These are phyloP conservation scores for Sanghuangporus weigelae DNA, from an alignment of 1,284 basidiomycete species.

Conservation along the genomic window DNA sequence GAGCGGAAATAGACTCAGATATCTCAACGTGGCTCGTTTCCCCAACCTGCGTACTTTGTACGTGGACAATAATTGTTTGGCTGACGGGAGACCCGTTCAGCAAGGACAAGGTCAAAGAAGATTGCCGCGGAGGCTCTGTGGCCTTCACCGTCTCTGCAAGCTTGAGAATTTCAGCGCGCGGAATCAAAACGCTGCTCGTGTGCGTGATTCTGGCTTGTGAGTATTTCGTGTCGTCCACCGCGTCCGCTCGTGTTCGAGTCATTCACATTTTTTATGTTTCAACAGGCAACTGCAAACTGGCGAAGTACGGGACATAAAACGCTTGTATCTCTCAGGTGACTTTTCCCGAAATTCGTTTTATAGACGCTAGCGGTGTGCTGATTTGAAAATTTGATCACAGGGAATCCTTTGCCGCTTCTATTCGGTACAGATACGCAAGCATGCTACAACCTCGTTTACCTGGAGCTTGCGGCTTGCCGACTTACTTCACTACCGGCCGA, in stretches of 20 bases:
- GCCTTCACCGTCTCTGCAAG: conserved; percentile 53
- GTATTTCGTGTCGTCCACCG: conserved; percentile 3
- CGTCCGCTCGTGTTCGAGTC: background rate
- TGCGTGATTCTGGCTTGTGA: conserved; percentile 54
- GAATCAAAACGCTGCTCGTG: conserved; percentile 69
- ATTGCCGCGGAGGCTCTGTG: conserved; percentile 33
- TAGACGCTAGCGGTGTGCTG: background rate
- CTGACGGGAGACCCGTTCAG: conserved; percentile 14
- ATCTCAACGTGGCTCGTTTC: conserved; percentile 65
- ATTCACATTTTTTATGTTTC: conserved; percentile 4
- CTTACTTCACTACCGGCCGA: conserved; percentile 69
- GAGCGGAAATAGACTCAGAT: conserved; percentile 75
- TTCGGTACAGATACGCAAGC: conserved; percentile 29
- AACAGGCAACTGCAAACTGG: conserved; percentile 53
- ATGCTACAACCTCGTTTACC: conserved; percentile 87
- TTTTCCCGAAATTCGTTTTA: background rate
- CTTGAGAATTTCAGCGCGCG: conserved; percentile 90
- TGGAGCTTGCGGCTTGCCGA: conserved; percentile 90
- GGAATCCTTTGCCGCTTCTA: conserved; percentile 32
- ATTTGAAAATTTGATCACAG: conserved; percentile 26
- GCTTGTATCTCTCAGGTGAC: conserved; percentile 88
- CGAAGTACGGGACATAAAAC: conserved; percentile 85
- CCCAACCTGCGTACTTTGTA: conserved; percentile 85
- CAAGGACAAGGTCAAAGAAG: conserved; percentile 4
- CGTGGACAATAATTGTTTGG: conserved; percentile 82